phyloP scores from a whole-genome alignment of 441 rosid genomes.

The Bruguiera hainesii region DNA sequence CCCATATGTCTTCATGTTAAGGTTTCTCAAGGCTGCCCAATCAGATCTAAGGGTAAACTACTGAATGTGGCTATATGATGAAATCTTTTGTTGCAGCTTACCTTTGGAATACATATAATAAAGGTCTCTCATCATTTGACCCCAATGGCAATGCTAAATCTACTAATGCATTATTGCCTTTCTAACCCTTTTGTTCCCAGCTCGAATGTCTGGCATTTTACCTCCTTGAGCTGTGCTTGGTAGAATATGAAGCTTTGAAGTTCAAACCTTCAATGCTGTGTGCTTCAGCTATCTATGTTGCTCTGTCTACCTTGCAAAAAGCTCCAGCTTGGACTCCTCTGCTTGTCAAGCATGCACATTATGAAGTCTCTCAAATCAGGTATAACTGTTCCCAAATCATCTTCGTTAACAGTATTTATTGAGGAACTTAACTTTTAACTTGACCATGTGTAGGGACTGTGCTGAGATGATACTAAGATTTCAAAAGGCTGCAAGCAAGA shows the following conservation, averaged over 20 bases:
- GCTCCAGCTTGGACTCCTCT: constrained; percentile 76
- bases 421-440: constrained; percentile 1
- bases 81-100: not conserved
- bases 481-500: constrained; percentile 61
- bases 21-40: constrained; percentile 91
- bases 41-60: constrained; percentile 57
- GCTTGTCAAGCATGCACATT: constrained; percentile 58
- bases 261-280: constrained; percentile 81
- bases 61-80: constrained; percentile 1
- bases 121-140: too few species aligned
- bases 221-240: constrained; percentile 79
- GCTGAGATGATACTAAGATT: constrained; percentile 68
- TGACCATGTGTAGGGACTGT: constrained; percentile 54
- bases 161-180: constrained; percentile 9
- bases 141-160: not conserved
- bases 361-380: constrained; percentile 67
- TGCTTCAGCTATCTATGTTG: constrained; percentile 84
- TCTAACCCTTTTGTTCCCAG: constrained; percentile 34
- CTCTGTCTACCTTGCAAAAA: constrained; percentile 63
- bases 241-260: constrained; percentile 72
- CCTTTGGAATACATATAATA: too few species aligned
- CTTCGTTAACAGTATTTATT: not conserved
- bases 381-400: constrained; percentile 12
- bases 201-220: constrained; percentile 83
- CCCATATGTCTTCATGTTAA: constrained; percentile 87